phyloP scores from a whole-genome alignment of 2,329 filamentous ascomycete species.

The Dryadomyces quercus-mongolicae region DNA sequence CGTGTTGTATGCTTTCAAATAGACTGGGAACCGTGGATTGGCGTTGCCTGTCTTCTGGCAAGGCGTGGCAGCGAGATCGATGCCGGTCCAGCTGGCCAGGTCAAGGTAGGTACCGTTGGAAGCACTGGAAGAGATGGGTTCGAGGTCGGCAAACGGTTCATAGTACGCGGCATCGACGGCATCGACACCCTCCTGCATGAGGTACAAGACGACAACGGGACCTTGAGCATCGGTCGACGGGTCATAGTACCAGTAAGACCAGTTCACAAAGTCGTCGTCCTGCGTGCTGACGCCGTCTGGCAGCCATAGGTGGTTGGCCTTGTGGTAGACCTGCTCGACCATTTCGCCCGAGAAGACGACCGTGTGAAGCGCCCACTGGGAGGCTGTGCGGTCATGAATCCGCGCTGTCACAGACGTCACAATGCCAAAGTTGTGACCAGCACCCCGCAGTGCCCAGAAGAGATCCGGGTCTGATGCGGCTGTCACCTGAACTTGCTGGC shows the following conservation, averaged over 20 bases:
- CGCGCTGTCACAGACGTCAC: slow-evolving; percentile 30
- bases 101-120: slow-evolving; percentile 30
- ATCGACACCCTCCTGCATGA: slow-evolving; percentile 30
- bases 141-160: slow-evolving; percentile 28
- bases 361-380: slow-evolving; percentile 25
- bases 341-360: slow-evolving; percentile 30
- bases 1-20: slow-evolving; percentile 25
- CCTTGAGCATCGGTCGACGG: slow-evolving; percentile 24
- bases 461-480: slow-evolving; percentile 27
- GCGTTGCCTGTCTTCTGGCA: slow-evolving; percentile 29
- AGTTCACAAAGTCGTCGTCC: slow-evolving; percentile 33
- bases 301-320: slow-evolving; percentile 28
- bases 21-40: slow-evolving; percentile 31
- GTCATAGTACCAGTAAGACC: slow-evolving; percentile 33
- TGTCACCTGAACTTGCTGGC: slow-evolving; percentile 22
- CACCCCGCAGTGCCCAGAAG: slow-evolving; percentile 44
- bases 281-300: slow-evolving; percentile 23
- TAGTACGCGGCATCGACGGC: slow-evolving; percentile 27
- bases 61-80: slow-evolving; percentile 21
- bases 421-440: slow-evolving; percentile 47
- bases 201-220: slow-evolving; percentile 28
- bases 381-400: slow-evolving; percentile 28
- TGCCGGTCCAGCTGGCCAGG: slow-evolving; percentile 29
- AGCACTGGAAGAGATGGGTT: slow-evolving; percentile 21
- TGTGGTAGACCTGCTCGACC: slow-evolving; percentile 30